Percentiles rank a stretch among this genome's conserved stretches.
These are phyloP conservation scores for Aspergillus cejpii DNA, from an alignment of 2,329 filamentous ascomycete species.

Conservation along the genomic window DNA sequence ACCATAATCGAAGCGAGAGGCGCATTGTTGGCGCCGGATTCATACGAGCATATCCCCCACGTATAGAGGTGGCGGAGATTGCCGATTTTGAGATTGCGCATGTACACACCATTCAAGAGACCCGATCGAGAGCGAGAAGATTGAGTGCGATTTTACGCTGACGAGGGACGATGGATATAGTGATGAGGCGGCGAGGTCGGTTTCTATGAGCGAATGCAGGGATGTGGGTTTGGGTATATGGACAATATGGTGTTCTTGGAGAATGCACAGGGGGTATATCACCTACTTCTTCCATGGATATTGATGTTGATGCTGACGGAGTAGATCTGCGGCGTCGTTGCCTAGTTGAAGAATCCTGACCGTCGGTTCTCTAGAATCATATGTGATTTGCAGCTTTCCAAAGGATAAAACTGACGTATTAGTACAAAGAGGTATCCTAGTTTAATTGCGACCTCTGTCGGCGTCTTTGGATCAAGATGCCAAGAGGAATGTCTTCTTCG, in stretches of 20 bases:
- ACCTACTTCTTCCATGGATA: not conserved
- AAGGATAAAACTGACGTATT: too few relatives aligned
- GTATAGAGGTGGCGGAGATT: constrained; percentile 32
- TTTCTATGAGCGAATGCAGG: constrained; percentile 26
- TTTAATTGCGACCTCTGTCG: not conserved
- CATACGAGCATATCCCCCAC: constrained; percentile 34
- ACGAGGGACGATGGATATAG: constrained; percentile 37
- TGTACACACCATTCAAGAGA: constrained; percentile 34
- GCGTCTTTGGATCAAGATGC: constrained; percentile 42
- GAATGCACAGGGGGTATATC: constrained; percentile 28
- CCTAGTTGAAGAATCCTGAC: too few relatives aligned
- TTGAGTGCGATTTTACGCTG: constrained; percentile 41
- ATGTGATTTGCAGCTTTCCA: too few relatives aligned
- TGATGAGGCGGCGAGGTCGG: constrained; percentile 21
- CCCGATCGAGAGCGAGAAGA: constrained; percentile 37
- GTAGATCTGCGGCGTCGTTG: constrained; percentile 35
- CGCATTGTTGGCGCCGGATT: constrained; percentile 40
- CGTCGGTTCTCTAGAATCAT: too few relatives aligned
- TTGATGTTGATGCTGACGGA: not conserved
- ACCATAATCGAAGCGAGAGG: constrained; percentile 37
- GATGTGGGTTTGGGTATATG: constrained; percentile 22
- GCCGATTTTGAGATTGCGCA: constrained; percentile 38
- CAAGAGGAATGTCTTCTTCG: constrained; percentile 55
- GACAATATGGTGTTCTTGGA: constrained; percentile 28
- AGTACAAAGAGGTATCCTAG: too few relatives aligned